phyloP scores from a whole-genome alignment of 1,139 yeast species.

The Arxiozyma heterogenica region DNA sequence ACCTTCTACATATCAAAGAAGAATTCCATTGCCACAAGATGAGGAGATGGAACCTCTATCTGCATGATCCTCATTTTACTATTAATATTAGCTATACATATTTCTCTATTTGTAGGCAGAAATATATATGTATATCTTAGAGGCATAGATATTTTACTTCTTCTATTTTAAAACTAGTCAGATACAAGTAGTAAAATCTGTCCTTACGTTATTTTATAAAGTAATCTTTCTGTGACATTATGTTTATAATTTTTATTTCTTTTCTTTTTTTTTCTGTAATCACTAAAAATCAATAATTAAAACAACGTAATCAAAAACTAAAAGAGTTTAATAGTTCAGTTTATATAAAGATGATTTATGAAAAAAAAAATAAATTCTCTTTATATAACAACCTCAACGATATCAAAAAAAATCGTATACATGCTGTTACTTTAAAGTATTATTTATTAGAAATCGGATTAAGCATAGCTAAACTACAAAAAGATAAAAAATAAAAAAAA shows the following conservation, averaged over 20 bases:
- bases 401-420: too few relatives aligned
- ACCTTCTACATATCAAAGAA: constrained; percentile 5
- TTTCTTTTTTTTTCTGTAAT: too few relatives aligned
- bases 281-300: too few relatives aligned
- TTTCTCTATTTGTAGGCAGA: not conserved
- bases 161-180: too few relatives aligned
- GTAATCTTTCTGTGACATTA: not conserved
- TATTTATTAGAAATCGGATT: not conserved
- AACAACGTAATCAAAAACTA: not conserved
- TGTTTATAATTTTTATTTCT: not conserved
- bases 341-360: not conserved
- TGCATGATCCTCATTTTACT: not conserved
- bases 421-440: not conserved
- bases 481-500: too few relatives aligned
- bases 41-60: constrained; percentile 9
- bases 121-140: too few relatives aligned
- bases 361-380: too few relatives aligned
- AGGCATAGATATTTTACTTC: not conserved
- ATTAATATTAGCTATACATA: too few relatives aligned
- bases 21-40: constrained; percentile 3
- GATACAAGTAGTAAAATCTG: too few relatives aligned
- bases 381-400: not conserved
- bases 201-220: too few relatives aligned
- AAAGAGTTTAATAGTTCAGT: too few relatives aligned
- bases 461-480: not conserved